Evolutionary conservation across 2,329 filamentous ascomycete genomes (phyloP), one percentile per base, ranked within the genome.

Genomic region (Chaetothyriales sp.): DNA sequence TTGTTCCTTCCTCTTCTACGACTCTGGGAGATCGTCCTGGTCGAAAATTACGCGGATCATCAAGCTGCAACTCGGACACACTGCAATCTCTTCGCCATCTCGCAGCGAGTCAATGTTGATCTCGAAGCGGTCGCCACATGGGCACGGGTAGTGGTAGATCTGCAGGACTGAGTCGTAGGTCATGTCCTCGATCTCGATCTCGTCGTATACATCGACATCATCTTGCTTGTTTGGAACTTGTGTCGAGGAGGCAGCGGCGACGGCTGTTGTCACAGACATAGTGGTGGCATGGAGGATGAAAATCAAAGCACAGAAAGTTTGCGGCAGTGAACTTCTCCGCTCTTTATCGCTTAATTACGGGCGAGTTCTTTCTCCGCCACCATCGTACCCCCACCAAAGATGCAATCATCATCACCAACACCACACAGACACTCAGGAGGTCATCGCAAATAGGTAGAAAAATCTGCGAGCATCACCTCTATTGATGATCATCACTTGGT

Each of bases 151-250:
- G 70, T 90, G 84, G 72, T 95, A 98, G 60, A 95, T 83, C 66
- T 95, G 83, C 43, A 88, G 77, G 3, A 76, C 74, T 46, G 80
- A 72, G 68, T 95, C 88, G 66, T 79, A 95, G 62, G 85, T 92
- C 88, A 95, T 94, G 70, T 98, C 92, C 68, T 96, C 90, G 72
- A 96, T 95, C 67, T 96, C 90, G 68, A 96, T 90, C 69, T 95
- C 90, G 64, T 96, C 90, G 73, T 95, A 96, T 66, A 95, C 86
- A 59, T 83, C 80, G 51, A 83, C 68, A 49, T 78, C 74, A 57
- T 46, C 18, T 44, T 47, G 45, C 46, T 25, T 12, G 25, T 47
- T 43, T 1, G 32, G 32, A 8, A 22, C 39, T 19, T 49, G 39
- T n/a, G 53, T 22, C 0, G 52, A 45, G 6, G 52, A 28, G 7